Evolutionary conservation across 805 yeast genomes (phyloP).

Genomic region (Hanseniaspora mollemarum): DNA sequence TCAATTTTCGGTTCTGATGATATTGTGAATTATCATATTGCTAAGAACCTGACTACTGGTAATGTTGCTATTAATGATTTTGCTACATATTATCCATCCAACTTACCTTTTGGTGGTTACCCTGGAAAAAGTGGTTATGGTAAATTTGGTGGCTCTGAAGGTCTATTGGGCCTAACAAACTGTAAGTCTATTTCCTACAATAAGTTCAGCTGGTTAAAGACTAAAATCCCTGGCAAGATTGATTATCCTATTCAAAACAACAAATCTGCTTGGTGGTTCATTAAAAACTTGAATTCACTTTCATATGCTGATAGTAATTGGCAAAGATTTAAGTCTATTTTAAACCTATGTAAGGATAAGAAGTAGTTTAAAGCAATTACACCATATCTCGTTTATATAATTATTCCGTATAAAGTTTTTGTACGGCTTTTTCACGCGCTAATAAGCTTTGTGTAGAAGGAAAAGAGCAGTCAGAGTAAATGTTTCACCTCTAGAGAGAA

Average conservation of each 20-base stretch:
- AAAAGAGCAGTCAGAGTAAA: too few species aligned
- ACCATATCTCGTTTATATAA: background rate
- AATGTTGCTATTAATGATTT: constrained; percentile 95
- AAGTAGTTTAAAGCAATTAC: too few species aligned
- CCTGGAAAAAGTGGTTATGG: constrained; percentile 84
- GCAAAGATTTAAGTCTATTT: constrained; percentile 49
- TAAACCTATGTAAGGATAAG: constrained; percentile 40
- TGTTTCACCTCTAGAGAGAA: too few species aligned
- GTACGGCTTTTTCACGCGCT: too few species aligned
- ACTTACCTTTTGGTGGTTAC: constrained; percentile 92
- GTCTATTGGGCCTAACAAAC: constrained; percentile 76
- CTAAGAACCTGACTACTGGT: constrained; percentile 60
- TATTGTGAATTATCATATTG: constrained; percentile 47
- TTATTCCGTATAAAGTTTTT: too few species aligned
- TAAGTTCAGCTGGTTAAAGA: constrained; percentile 62
- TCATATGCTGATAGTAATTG: constrained; percentile 70
- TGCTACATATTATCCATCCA: constrained; percentile 92
- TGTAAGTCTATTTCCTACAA: constrained; percentile 84
- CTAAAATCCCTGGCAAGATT: constrained; percentile 73
- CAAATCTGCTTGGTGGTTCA: constrained; percentile 79
- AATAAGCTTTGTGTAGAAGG: too few species aligned
- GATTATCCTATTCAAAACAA: constrained; percentile 85
- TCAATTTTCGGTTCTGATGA: constrained; percentile 71
- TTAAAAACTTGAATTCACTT: constrained; percentile 65
- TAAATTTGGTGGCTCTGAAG: constrained; percentile 96